These are phyloP conservation scores for Xenoacremonium recifei DNA, from an alignment of 2,329 filamentous ascomycete genomes.

Conservation along the genomic window DNA sequence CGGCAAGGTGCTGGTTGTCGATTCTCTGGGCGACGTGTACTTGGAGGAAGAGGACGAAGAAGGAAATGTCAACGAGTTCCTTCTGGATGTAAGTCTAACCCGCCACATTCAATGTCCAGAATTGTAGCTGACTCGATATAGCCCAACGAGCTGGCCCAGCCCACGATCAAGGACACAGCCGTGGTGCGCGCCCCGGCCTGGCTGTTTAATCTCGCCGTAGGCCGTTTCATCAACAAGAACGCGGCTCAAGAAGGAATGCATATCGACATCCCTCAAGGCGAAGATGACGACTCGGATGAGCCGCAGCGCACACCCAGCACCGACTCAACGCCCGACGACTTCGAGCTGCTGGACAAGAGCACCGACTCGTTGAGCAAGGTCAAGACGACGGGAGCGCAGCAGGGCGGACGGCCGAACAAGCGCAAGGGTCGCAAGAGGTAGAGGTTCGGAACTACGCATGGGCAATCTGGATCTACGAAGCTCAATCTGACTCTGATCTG, in stretches of 20 bases:
- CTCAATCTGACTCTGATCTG: too few relatives aligned
- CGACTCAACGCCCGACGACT: conserved; percentile 59
- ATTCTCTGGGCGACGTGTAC: conserved; percentile 88
- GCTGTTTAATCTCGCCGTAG: conserved; percentile 59
- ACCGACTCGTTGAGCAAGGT: conserved; percentile 52
- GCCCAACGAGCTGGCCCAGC: conserved; percentile 76
- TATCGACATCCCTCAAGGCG: conserved; percentile 38
- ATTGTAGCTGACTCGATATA: conserved; percentile 37
- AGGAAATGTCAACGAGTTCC: conserved; percentile 76
- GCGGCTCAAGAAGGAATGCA: conserved; percentile 32
- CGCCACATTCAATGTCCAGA: neutral
- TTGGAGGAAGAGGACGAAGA: conserved; percentile 91
- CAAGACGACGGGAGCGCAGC: conserved; percentile 49
- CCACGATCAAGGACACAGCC: conserved; percentile 78
- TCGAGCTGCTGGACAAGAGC: conserved; percentile 63
- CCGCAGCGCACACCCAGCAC: conserved; percentile 53
- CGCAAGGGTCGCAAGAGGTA: conserved; percentile 55
- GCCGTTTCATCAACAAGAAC: conserved; percentile 47
- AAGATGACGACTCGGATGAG: conserved; percentile 48
- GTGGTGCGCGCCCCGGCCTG: conserved; percentile 77
- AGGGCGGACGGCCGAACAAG: conserved; percentile 48
- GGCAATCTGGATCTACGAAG: too few relatives aligned
- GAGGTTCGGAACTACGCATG: conserved; percentile 11
- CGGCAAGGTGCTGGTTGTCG: conserved; percentile 90
- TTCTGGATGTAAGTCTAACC: conserved; percentile 73